Conservation (phyloP, 2,329 filamentous ascomycete species). For the Paraphaeosphaeria minitans region DNA sequence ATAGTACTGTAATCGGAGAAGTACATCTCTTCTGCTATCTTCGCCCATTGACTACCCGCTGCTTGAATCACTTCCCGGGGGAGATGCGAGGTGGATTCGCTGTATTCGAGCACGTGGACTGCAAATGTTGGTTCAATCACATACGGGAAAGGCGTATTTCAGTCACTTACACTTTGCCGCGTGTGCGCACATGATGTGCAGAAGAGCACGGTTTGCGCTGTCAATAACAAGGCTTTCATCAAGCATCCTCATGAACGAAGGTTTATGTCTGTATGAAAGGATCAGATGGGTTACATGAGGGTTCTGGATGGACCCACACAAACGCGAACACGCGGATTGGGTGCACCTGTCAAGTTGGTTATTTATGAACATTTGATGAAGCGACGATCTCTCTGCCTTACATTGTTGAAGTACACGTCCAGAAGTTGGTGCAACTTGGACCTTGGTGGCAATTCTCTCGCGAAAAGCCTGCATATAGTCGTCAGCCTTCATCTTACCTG, state of each 20-base stretch:
- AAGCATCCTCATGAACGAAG: constrained; percentile 41
- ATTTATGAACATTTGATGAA: neutral
- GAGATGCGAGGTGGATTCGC: constrained; percentile 31
- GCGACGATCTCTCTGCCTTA: constrained; percentile 25
- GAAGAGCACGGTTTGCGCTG: constrained; percentile 33
- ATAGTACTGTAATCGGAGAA: constrained; percentile 43
- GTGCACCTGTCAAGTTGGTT: neutral
- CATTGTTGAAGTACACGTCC: constrained; percentile 41
- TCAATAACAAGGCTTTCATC: constrained; percentile 38
- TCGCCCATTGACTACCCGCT: constrained; percentile 42
- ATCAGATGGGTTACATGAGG: neutral
- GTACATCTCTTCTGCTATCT: constrained; percentile 39
- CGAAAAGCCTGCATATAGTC: constrained; percentile 25
- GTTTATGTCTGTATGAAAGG: constrained; percentile 34
- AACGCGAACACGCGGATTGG: constrained; percentile 8
- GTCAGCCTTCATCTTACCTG: neutral
- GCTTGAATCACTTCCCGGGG: constrained; percentile 37
- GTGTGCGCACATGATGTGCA: constrained; percentile 41
- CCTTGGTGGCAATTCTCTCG: constrained; percentile 29
- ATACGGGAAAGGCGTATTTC: neutral
- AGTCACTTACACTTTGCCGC: constrained; percentile 2
- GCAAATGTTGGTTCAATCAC: constrained; percentile 19
- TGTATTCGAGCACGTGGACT: constrained; percentile 40
- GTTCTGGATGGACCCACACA: neutral
- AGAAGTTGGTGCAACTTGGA: constrained; percentile 32